Percentiles rank a stretch among this genome's conserved stretches.
Conservation (phyloP, 73 alveolate genomes). For the Stentor roeselii region DNA sequence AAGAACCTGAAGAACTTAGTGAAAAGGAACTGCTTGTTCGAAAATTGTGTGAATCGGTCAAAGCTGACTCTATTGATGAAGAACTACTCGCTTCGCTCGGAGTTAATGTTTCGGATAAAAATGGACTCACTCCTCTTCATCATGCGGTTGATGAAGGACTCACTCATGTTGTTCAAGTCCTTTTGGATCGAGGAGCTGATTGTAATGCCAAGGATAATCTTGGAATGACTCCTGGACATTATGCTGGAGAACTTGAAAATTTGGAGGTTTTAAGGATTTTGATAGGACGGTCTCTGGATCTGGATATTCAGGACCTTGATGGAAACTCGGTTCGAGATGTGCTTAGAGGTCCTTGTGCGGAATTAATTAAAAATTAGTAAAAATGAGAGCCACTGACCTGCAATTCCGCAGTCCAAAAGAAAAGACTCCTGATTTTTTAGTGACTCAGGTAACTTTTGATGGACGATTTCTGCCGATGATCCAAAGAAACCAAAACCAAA, state of each 20-base stretch:
- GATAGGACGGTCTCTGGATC: background rate
- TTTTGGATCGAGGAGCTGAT: conserved; percentile 46
- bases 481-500: background rate
- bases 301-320: background rate
- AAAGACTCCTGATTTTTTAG: conserved; percentile 49
- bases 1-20: background rate
- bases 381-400: conserved; percentile 58
- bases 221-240: conserved; percentile 85
- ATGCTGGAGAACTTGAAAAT: conserved; percentile 63
- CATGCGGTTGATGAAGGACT: conserved; percentile 14
- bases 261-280: background rate
- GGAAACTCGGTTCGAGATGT: background rate
- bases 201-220: conserved; percentile 69
- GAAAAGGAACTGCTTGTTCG: background rate
- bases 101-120: background rate
- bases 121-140: conserved; percentile 9
- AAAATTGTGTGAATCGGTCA: conserved; percentile 17
- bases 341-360: background rate
- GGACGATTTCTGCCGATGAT: conserved; percentile 19
- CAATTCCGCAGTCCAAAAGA: conserved; percentile 53
- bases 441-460: conserved; percentile 31
- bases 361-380: no score
- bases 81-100: background rate
- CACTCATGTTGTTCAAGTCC: background rate
- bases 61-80: background rate